Evolutionary conservation across 116 monocot genomes (phyloP).

Genomic region (Papilionanthe hybrid): DNA sequence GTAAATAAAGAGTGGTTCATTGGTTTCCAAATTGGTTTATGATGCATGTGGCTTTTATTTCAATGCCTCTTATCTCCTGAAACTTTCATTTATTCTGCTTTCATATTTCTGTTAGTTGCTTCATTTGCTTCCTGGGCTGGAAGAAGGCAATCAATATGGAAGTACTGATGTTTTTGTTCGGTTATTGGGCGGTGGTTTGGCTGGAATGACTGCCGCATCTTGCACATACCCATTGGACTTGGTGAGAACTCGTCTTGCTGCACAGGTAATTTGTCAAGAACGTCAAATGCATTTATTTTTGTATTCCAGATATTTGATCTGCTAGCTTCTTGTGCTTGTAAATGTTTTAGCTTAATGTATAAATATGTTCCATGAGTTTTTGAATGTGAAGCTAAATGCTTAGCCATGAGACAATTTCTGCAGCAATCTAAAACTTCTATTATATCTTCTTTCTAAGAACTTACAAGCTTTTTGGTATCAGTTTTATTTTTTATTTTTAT

Average conservation of each 20-base stretch:
- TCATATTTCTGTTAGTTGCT: slow-evolving; percentile 51
- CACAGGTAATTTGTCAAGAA: slow-evolving; percentile 52
- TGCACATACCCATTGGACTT: slow-evolving; percentile 91
- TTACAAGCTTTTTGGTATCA: background rate
- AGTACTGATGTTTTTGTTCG: slow-evolving; percentile 62
- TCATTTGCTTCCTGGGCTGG: slow-evolving; percentile 56
- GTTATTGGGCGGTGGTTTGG: slow-evolving; percentile 71
- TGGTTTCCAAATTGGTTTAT: background rate
- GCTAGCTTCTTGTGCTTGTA: background rate
- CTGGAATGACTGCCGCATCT: slow-evolving; percentile 93
- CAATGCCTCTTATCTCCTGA: background rate
- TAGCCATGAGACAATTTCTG: background rate
- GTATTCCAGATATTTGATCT: background rate
- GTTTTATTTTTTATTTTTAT: too few species aligned
- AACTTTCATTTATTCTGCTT: slow-evolving; percentile 1
- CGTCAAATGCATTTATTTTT: background rate
- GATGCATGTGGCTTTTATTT: background rate
- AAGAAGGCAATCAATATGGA: slow-evolving; percentile 36
- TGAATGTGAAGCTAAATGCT: background rate
- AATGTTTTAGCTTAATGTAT: background rate
- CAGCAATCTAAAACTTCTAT: background rate
- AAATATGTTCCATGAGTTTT: background rate
- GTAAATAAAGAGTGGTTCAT: background rate
- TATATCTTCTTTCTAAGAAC: background rate
- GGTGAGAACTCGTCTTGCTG: slow-evolving; percentile 91